Evolutionary conservation across 495 filamentous ascomycete genomes (phyloP).

Genomic region (Darksidea phi): DNA sequence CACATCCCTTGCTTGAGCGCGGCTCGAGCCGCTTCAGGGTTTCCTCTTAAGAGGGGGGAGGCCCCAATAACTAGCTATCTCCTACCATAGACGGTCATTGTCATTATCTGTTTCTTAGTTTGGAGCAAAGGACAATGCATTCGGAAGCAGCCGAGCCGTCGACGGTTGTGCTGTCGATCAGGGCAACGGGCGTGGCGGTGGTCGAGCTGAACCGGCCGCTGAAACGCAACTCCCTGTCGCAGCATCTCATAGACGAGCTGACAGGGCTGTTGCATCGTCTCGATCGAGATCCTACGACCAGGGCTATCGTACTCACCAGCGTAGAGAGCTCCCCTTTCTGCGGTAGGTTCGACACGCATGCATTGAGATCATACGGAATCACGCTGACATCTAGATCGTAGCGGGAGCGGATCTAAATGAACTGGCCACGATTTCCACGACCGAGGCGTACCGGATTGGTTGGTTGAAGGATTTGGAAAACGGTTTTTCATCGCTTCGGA

Average conservation of each 20-base stretch:
- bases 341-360: neutral
- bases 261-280: slow-evolving; percentile 6
- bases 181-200: slow-evolving; percentile 19
- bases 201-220: slow-evolving; percentile 20
- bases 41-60: neutral
- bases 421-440: slow-evolving; percentile 39
- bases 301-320: slow-evolving; percentile 22
- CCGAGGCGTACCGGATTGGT: slow-evolving; percentile 34
- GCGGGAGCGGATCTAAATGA: slow-evolving; percentile 47
- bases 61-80: neutral
- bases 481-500: slow-evolving; percentile 31
- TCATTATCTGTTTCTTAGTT: neutral
- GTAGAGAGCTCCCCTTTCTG: slow-evolving; percentile 13
- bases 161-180: slow-evolving; percentile 16
- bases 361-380: neutral
- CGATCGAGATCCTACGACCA: slow-evolving; percentile 9
- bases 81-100: neutral
- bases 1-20: neutral
- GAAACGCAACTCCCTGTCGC: slow-evolving; percentile 28
- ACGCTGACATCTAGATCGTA: slow-evolving; percentile 1
- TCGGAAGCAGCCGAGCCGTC: slow-evolving; percentile 2
- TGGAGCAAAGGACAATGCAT: neutral
- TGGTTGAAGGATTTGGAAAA: slow-evolving; percentile 45
- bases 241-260: slow-evolving; percentile 17
- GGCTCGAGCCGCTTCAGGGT: neutral